Evolutionary conservation across 73 alveolate genomes (phyloP), one percentile per base, ranked within the genome.

Genomic region (Breviolum minutum): DNA sequence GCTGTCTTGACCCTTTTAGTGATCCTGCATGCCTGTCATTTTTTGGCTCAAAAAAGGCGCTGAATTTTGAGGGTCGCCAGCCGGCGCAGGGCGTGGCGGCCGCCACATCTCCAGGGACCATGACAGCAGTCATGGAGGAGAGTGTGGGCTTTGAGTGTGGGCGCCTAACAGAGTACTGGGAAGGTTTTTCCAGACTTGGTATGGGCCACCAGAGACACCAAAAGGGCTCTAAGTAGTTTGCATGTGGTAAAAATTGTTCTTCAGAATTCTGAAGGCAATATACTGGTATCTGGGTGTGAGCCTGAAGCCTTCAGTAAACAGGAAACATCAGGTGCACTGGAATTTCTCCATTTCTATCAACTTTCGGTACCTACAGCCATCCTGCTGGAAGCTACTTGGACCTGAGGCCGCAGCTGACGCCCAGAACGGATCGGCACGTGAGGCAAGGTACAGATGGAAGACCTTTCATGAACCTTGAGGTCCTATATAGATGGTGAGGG

Each of bases 351-450:
- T 40, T 40, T 40, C 54, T 3, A 40, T 40, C 54, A 40, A 40
- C 54, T 40, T 0, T 40, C 54, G 54, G 54, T 40, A 40, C 54
- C 54, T 40, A 40, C 54, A 40, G 54, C 54, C 54, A 40, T 40
- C 54, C 54, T 40, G 54, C 54, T 40, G 54, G 54, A 40, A 40
- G 54, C 54, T 40, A 22, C 77, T 17, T 22, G 54, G 16, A 2
- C 40, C 95, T n/a, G 66, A 92, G 98, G 98, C 91, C 98, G 8
- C 98, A 92, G 98, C 98, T 92, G 91, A 92, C 98, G 63, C 98
- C 98, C n/a, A 73, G 98, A 68, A 92, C 98, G 8, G 81, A 92
- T 66, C 89, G 90, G 20, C 98, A 92, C 84, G 98, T 92, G 82
- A 92, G 97, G 97, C 88, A 29, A 32, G 83, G 40, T 27, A n/a